Evolutionary conservation across 2,329 filamentous ascomycete species (phyloP).

Genomic region (Fusarium keratoplasticum): DNA sequence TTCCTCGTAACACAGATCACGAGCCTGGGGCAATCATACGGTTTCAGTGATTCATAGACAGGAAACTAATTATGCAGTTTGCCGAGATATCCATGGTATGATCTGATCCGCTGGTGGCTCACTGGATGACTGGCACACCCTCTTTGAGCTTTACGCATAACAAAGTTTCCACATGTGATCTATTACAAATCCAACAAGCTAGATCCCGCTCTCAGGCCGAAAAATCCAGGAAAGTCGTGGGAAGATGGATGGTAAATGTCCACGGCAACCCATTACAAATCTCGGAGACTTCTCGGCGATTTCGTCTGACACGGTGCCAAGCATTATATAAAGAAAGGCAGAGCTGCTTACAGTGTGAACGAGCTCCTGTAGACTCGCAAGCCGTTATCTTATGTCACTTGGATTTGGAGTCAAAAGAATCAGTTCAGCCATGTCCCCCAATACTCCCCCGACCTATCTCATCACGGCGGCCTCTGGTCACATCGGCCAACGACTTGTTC

Average conservation of each 20-base stretch:
- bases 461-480: conserved; percentile 25
- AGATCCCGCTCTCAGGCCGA: background rate
- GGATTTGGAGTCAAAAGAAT: background rate
- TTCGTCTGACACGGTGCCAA: background rate
- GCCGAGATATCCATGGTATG: background rate
- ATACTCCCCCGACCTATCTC: conserved; percentile 12
- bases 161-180: background rate
- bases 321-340: background rate
- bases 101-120: background rate
- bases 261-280: background rate
- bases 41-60: background rate
- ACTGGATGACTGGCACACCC: background rate
- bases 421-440: background rate
- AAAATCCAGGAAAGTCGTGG: background rate
- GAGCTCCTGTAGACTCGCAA: too few relatives aligned
- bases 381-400: background rate
- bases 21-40: background rate
- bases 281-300: background rate
- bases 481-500: conserved; percentile 22
- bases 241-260: background rate
- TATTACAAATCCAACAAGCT: background rate
- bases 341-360: background rate
- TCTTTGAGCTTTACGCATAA: background rate
- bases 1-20: background rate
- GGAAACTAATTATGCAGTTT: background rate